These are phyloP conservation scores for Zasmidium citrigriseum DNA, from an alignment of 2,329 filamentous ascomycete species.

Conservation along the genomic window DNA sequence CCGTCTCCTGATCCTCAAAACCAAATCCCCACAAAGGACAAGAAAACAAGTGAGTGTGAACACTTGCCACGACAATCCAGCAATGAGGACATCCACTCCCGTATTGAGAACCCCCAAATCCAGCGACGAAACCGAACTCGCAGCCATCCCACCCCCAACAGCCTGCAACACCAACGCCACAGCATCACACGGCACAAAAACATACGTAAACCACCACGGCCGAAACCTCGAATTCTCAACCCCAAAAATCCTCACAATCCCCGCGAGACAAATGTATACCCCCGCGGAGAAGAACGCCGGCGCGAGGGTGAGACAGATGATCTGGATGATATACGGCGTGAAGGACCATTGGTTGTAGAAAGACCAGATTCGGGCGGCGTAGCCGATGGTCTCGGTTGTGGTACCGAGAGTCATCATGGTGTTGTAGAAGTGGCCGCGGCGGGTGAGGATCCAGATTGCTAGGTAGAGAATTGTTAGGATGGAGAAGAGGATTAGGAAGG, in stretches of 20 bases:
- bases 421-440: background rate
- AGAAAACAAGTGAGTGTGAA: background rate
- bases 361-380: background rate
- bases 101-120: background rate
- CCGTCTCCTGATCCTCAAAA: background rate
- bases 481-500: background rate
- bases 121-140: background rate
- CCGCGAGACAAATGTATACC: background rate
- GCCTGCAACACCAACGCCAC: background rate
- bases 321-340: background rate
- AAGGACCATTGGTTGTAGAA: background rate
- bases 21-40: background rate
- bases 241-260: background rate
- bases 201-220: background rate
- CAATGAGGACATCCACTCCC: background rate
- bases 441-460: background rate
- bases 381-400: background rate
- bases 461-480: background rate
- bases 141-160: background rate
- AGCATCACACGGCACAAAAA: background rate
- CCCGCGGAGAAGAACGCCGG: background rate
- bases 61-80: background rate
- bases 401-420: background rate
- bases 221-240: background rate
- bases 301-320: background rate